phyloP scores from a whole-genome alignment of 768 basidiomycete species.

The Lactarius indigo region DNA sequence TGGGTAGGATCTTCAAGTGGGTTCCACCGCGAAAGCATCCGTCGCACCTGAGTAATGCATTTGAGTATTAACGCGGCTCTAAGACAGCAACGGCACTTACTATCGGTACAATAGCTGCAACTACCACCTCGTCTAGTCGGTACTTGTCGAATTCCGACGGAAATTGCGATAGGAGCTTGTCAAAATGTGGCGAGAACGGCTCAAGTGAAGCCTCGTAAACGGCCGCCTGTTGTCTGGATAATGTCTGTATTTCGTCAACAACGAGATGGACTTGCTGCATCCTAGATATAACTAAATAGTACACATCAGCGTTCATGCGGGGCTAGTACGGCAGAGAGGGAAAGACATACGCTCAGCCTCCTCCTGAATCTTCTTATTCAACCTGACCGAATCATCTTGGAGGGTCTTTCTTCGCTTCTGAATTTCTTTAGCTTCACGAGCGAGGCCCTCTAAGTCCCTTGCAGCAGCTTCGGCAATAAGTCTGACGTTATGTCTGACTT shows the following conservation, averaged over 20 bases:
- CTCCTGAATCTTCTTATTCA: constrained; percentile 65
- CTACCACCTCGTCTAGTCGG: constrained; percentile 84
- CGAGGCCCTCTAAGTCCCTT: constrained; percentile 81
- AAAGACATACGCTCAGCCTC: constrained; percentile 67
- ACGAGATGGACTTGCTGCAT: constrained; percentile 75
- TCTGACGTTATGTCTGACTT: constrained; percentile 93
- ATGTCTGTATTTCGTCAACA: constrained; percentile 63
- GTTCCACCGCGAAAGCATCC: constrained; percentile 73
- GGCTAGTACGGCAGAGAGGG: neutral
- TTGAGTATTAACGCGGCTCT: neutral
- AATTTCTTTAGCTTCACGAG: constrained; percentile 82
- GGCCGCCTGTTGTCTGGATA: constrained; percentile 61
- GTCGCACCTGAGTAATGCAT: constrained; percentile 47
- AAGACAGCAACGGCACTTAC: constrained; percentile 35
- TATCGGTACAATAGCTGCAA: constrained; percentile 84
- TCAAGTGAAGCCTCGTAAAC: constrained; percentile 71
- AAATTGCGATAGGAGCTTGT: constrained; percentile 67
- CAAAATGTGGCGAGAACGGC: constrained; percentile 67
- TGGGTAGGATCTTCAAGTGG: constrained; percentile 74
- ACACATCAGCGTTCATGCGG: constrained; percentile 10
- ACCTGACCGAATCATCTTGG: constrained; percentile 60
- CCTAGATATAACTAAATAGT: constrained; percentile 62
- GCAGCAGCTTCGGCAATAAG: constrained; percentile 82
- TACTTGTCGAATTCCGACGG: constrained; percentile 72
- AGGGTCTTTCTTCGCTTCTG: constrained; percentile 77